phyloP scores from a whole-genome alignment of 2,329 filamentous ascomycete genomes.

The Microsporum audouinii region DNA sequence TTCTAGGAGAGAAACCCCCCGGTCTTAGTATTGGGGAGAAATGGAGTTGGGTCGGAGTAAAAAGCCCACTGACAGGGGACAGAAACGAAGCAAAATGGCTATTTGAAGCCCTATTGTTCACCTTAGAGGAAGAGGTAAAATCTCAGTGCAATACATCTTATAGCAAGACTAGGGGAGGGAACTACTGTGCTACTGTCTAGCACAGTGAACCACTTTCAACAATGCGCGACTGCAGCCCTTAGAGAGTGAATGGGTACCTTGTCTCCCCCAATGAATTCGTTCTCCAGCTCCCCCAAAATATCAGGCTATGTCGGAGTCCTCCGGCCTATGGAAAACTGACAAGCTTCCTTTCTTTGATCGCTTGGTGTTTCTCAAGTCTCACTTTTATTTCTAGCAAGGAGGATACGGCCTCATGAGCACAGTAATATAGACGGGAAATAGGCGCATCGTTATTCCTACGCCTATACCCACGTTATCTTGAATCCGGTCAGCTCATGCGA shows the following conservation, averaged over 20 bases:
- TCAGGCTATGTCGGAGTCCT: background rate
- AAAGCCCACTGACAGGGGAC: conserved; percentile 30
- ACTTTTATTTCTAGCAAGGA: background rate
- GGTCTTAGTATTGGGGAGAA: conserved; percentile 8
- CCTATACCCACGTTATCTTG: background rate
- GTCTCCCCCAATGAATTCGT: background rate
- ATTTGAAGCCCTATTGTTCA: conserved; percentile 28
- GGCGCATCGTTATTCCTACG: background rate
- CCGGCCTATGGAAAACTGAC: background rate
- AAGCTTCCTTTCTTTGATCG: background rate
- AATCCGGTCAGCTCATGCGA: background rate
- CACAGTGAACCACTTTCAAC: background rate
- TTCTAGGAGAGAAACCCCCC: background rate
- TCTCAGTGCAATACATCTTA: conserved; percentile 16
- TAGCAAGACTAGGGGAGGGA: background rate
- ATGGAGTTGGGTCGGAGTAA: conserved; percentile 34
- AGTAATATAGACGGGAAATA: background rate
- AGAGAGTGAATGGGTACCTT: background rate
- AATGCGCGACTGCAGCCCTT: background rate
- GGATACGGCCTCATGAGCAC: background rate
- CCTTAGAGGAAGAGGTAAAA: conserved; percentile 29
- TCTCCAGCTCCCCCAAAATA: background rate
- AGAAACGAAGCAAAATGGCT: conserved; percentile 36
- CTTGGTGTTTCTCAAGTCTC: background rate
- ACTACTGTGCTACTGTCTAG: background rate